Base-by-base conservation (phyloP, 192 early-diverging fungal genomes). In the Coemansia sp. region DNA sequence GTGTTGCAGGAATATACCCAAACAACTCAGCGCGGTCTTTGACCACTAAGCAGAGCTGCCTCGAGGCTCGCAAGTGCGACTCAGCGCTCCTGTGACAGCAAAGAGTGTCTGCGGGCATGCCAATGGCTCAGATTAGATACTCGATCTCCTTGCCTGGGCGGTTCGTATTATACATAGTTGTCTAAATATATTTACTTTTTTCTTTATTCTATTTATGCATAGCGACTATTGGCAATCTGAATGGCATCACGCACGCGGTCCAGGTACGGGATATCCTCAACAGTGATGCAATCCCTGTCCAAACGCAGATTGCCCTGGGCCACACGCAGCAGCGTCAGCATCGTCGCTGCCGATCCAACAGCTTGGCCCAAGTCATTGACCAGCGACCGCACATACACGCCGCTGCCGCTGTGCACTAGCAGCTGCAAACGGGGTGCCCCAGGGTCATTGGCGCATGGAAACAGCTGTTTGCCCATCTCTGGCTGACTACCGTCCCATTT, bases 311-410 rank as follows among this genome's bases (percentile, higher is more conserved):
- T 54, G 0, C 82, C 81, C 49, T 88, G 85, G 34, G 83, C 60
- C 33, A 67, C 73, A 35, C 88, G 49, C 25, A 81, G 49, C 13
- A 90, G 67, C 25, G 71, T 79, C 4, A 77, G 64, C 82, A 88
- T 85, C 26, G 80, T 71, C 0, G 83, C 88, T 0, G 60, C 75
- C 10, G 78, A 79, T 8, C 79, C 82, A 20, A 88, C 40, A 0
- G 39, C 36, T 15, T 58, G 35, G 8, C 82, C 85, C 29, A 90
- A 42, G 38, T 90, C 87, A 43, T 85, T 51, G n/a, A 90, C 67
- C 22, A 90, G 56, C 32, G 82, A 84, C 6, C 88, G 67, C 40
- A 90, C 78, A 65, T 90, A 90, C 10, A 85, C 83, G 19, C 88
- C 88, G 24, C 86, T 80, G 24, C 83, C 79, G 46, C 84, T 81